A percentile compares a stretch with the other conserved stretches of the same genome.
Evolutionary conservation across 257 asterid genomes (phyloP).

Genomic region (Ballota nigra): DNA sequence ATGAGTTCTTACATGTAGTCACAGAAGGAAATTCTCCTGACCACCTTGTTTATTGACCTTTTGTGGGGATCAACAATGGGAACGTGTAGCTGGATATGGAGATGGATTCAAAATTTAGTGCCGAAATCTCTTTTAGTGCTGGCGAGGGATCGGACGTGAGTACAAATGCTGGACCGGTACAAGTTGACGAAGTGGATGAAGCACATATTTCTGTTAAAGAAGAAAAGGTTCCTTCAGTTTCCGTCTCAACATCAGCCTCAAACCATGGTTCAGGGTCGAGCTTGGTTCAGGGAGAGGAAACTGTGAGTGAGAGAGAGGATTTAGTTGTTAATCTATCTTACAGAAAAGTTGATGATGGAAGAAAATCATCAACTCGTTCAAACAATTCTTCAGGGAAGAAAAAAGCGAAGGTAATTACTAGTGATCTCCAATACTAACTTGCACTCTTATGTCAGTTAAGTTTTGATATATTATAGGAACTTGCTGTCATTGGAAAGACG

Average conservation of each 20-base stretch:
- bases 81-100: constrained; percentile 61
- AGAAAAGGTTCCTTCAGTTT: constrained; percentile 28
- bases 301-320: constrained; percentile 32
- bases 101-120: constrained; percentile 56
- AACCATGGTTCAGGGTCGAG: constrained; percentile 47
- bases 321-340: constrained; percentile 25
- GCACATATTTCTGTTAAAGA: constrained; percentile 31
- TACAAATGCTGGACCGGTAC: constrained; percentile 23
- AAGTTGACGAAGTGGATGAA: constrained; percentile 29
- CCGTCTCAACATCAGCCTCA: constrained; percentile 38
- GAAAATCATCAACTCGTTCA: constrained; percentile 43
- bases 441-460: not conserved
- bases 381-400: constrained; percentile 53
- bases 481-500: not conserved
- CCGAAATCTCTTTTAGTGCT: constrained; percentile 48
- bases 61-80: constrained; percentile 41
- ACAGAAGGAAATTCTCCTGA: constrained; percentile 36
- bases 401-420: constrained; percentile 62
- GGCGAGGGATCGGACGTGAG: constrained; percentile 46
- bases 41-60: constrained; percentile 41
- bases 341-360: constrained; percentile 40
- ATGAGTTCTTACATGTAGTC: constrained; percentile 33
- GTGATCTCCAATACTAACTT: no score
- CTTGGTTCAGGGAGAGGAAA: constrained; percentile 48
- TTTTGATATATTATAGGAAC: not conserved